Base-by-base conservation (phyloP, 768 basidiomycete species). In the Thelephora ganbajun region DNA sequence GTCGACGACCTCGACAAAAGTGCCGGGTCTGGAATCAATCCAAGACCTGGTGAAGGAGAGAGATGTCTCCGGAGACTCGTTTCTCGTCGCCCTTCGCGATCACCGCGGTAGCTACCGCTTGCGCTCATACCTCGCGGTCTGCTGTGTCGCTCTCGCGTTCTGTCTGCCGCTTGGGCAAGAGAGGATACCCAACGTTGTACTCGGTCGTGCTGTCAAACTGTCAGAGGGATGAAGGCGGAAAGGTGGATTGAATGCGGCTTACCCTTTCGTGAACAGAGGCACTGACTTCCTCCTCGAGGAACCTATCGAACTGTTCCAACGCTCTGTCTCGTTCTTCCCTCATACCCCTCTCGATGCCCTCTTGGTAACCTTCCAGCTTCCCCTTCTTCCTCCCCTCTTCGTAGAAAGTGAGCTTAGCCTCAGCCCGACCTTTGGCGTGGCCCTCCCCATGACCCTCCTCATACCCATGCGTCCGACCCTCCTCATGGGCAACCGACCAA, bases 271-370 rank as follows among this genome's bases (percentile, higher is more conserved):
- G 22, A 5, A 18, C 39, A 14, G 39, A 41, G 41, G 14, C 20
- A 20, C 20, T 64, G 51, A 65, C 59, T 50, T 78, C 72, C 53
- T 69, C 61, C 19, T 63, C 63, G 46, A 79, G 59, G 59, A 78
- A 75, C 35, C 65, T 65, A 58, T 81, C 76, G 61, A 82, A 77
- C 7, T 74, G 75, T 44, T 72, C 69, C 22, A 77, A 50, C 0
- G 77, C 79, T 51, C 68, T 70, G 41, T 63, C 60, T 26, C 76
- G 70, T 59, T 78, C 77, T 53, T 74, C 72, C 47, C 59, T 65
- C 51, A 66, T 61, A 53, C 71, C 71, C 54, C 64, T 51, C 49
- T 58, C 54, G 48, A 57, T 58, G 11, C 68, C 70, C 6, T 65
- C 61, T 20, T 65, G 59, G 41, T 55, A 63, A 4, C 69, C 69